These are phyloP conservation scores for Termitomyces sp. DNA, from an alignment of 768 basidiomycete genomes.

Conservation along the genomic window DNA sequence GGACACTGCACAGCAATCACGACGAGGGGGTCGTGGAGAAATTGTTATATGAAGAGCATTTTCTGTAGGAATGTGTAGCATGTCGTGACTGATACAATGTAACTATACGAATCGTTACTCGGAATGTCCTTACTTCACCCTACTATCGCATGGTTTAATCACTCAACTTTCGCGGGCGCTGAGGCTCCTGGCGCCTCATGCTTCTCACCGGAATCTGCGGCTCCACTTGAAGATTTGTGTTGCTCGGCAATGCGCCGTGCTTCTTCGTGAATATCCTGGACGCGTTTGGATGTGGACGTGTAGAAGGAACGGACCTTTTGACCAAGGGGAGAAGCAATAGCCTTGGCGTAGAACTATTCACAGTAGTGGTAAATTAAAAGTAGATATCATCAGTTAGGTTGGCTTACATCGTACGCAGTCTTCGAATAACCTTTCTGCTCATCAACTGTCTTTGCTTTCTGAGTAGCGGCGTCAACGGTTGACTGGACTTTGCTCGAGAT, in stretches of 20 bases:
- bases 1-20: too few relatives aligned
- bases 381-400: background rate
- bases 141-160: too few relatives aligned
- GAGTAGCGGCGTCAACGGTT: conserved; percentile 55
- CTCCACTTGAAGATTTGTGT: conserved; percentile 35
- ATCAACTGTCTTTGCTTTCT: conserved; percentile 71
- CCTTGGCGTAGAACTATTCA: conserved; percentile 69
- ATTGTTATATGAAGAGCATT: too few relatives aligned
- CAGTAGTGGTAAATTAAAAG: background rate
- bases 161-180: background rate
- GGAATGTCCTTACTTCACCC: background rate
- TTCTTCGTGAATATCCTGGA: conserved; percentile 90
- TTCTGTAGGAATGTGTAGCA: too few relatives aligned
- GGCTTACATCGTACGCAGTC: conserved; percentile 58
- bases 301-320: conserved; percentile 79
- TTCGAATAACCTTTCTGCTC: conserved; percentile 76
- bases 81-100: too few relatives aligned
- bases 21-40: too few relatives aligned
- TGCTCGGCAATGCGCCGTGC: conserved; percentile 72
- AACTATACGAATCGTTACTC: background rate
- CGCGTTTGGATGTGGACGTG: conserved; percentile 84
- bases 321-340: conserved; percentile 71
- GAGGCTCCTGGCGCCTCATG: background rate
- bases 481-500: conserved; percentile 68
- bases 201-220: background rate